phyloP scores from a whole-genome alignment of 1,284 basidiomycete genomes.

The Porodaedalea pini region DNA sequence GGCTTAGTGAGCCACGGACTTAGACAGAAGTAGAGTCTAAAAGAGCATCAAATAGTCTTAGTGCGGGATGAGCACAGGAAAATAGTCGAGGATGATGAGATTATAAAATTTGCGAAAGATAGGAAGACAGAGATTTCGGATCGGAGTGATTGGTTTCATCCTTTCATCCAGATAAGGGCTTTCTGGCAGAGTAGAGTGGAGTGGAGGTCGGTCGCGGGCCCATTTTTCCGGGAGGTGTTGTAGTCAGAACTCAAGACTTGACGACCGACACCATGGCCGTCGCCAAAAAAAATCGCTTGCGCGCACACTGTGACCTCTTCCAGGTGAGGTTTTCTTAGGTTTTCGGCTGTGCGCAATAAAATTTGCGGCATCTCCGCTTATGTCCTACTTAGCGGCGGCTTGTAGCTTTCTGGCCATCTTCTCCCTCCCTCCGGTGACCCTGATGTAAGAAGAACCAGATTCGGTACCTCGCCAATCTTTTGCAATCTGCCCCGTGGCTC shows the following conservation, averaged over 20 bases:
- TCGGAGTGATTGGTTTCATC: not conserved
- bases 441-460: slow-evolving; percentile 3
- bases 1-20: no score
- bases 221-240: no score
- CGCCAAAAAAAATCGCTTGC: not conserved
- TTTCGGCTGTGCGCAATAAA: not conserved
- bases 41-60: no score
- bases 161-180: not conserved
- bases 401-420: not conserved
- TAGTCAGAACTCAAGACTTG: no score
- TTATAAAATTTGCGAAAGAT: no score
- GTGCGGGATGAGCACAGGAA: no score
- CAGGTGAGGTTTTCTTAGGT: not conserved
- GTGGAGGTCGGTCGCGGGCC: no score
- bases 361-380: not conserved
- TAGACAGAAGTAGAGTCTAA: no score
- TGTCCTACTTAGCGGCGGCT: not conserved
- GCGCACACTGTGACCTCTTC: not conserved
- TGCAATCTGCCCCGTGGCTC: not conserved
- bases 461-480: not conserved
- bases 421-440: not conserved
- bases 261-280: no score
- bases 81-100: no score
- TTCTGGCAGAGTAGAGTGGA: not conserved
- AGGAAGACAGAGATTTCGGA: no score